Evolutionary conservation across 2,329 filamentous ascomycete genomes (phyloP).

Genomic region (Botrytis aclada): DNA sequence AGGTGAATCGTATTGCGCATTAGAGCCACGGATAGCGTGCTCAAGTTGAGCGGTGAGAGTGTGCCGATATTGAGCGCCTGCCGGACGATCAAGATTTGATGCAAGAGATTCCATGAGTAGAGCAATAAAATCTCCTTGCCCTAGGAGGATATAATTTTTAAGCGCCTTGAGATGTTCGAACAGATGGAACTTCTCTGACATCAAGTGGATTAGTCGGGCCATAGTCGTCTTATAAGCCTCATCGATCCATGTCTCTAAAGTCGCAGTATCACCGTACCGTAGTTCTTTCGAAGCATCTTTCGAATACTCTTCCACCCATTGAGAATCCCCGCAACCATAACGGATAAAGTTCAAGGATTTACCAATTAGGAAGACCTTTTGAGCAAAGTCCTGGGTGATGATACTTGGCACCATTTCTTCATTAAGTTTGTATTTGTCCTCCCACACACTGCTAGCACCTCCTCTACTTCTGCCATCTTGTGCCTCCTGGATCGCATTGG

Average conservation of each 20-base stretch:
- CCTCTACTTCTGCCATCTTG: slow-evolving; percentile 51
- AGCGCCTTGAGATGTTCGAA: slow-evolving; percentile 89
- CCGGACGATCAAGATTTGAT: slow-evolving; percentile 87
- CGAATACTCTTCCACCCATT: slow-evolving; percentile 94
- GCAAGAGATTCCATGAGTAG: slow-evolving; percentile 95
- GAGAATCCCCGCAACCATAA: slow-evolving; percentile 87
- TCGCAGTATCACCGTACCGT: slow-evolving; percentile 88
- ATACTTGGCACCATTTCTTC: slow-evolving; percentile 88
- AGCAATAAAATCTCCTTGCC: slow-evolving; percentile 95
- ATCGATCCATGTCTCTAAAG: slow-evolving; percentile 88
- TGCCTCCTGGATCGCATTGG: slow-evolving; percentile 44
- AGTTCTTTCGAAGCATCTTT: slow-evolving; percentile 90
- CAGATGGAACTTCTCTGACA: slow-evolving; percentile 92
- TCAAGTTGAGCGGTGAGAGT: slow-evolving; percentile 97
- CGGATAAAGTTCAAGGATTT: slow-evolving; percentile 98
- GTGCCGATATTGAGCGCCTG: slow-evolving; percentile 95
- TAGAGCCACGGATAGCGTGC: slow-evolving; percentile 94
- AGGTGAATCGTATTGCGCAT: slow-evolving; percentile 90
- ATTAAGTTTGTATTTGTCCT: slow-evolving; percentile 90
- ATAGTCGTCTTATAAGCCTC: slow-evolving; percentile 98
- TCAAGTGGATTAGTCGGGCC: slow-evolving; percentile 87
- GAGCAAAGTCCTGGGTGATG: slow-evolving; percentile 87
- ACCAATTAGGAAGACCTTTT: slow-evolving; percentile 94
- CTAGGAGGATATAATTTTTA: slow-evolving; percentile 91
- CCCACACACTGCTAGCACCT: slow-evolving; percentile 88